Base-by-base conservation (phyloP, 345 rosid species). In the Pugionium cornutum region DNA sequence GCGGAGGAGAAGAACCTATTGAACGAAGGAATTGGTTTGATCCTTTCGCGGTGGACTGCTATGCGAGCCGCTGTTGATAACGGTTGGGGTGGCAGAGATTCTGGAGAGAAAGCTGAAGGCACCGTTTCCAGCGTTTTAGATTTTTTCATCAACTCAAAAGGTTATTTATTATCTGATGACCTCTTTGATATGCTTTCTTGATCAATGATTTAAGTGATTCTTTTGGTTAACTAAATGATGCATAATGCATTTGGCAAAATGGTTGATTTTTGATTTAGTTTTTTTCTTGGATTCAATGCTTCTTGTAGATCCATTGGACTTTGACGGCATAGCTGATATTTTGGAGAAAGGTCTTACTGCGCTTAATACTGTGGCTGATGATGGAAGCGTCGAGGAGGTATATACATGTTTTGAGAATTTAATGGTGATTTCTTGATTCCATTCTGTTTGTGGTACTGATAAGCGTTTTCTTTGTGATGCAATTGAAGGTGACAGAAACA, bases 361-460 rank as follows among this genome's bases (percentile, higher is more conserved):
- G 58, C 95, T 90, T 49, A 90, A 86, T 46, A 75, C 89, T 26
- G 65, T 70, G 54, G 81, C 81, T 64, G 95, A 86, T 28, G 99
- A 90, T 70, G 99, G 95, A 53, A 90, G 97, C 76, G 37, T 85
- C 9, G 95, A 84, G 42, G 96, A 90, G 88, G 96, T 92, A 76
- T 11, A 5, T 10, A 18, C 4, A 8, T 2, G 9, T 4, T 47
- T 18, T 18, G 18, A 18, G 18, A 18, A 18, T 18, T 18, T 18
- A 18, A 18, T 18, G 18, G 18, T 18, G 18, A 18, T 18, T 18
- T 18, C 18, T 18, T 18, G 18, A 18, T 18, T 18, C 18, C 18
- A 18, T 18, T 18, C 18, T 18, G 18, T 18, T 18, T 18, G 18
- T 18, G 18, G 18, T 18, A 18, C 18, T 18, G 18, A 18, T 18